A percentile compares a stretch with the other conserved stretches of the same genome.
Evolutionary conservation across 139 green algal genomes (phyloP).

Genomic region (Spirogloea muscicola): DNA sequence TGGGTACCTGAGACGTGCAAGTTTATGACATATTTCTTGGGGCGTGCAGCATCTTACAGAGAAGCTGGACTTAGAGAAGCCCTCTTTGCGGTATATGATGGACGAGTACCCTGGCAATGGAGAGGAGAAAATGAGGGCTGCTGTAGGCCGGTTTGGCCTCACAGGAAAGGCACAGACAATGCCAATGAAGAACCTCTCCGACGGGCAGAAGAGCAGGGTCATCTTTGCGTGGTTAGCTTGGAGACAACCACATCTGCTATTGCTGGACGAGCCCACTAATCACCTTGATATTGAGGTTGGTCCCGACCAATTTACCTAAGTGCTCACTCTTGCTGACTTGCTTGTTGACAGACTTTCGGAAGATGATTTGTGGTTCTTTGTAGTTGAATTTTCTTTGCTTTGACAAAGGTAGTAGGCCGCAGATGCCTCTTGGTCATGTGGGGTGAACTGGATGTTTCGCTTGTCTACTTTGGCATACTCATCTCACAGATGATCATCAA

Average conservation of each 20-base stretch:
- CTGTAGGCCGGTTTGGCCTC: slow-evolving; percentile 69
- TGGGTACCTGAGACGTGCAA: no score
- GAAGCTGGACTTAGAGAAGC: slow-evolving; percentile 68
- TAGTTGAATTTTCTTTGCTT: no score
- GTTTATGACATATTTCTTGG: no score
- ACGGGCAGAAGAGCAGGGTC: slow-evolving; percentile 83
- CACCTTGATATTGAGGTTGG: slow-evolving; percentile 97
- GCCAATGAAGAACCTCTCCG: slow-evolving; percentile 75
- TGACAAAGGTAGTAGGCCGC: no score
- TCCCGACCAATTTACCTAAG: no score
- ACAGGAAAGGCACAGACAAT: slow-evolving; percentile 65
- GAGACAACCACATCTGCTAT: slow-evolving; percentile 83
- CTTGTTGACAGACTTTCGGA: no score
- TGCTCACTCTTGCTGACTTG: no score
- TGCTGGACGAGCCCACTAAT: slow-evolving; percentile 70
- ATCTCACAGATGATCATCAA: no score
- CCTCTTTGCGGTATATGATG: slow-evolving; percentile 73
- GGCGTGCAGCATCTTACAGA: slow-evolving; percentile 74
- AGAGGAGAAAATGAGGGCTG: slow-evolving; percentile 47
- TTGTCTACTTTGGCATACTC: no score
- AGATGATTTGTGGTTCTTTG: no score
- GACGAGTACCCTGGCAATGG: slow-evolving; percentile 17
- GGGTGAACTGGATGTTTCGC: no score
- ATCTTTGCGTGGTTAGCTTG: slow-evolving; percentile 88
- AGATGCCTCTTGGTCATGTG: no score